A percentile compares a stretch with the other conserved stretches of the same genome.
Evolutionary conservation across 768 basidiomycete species (phyloP).

Genomic region (Auricularia sp.): DNA sequence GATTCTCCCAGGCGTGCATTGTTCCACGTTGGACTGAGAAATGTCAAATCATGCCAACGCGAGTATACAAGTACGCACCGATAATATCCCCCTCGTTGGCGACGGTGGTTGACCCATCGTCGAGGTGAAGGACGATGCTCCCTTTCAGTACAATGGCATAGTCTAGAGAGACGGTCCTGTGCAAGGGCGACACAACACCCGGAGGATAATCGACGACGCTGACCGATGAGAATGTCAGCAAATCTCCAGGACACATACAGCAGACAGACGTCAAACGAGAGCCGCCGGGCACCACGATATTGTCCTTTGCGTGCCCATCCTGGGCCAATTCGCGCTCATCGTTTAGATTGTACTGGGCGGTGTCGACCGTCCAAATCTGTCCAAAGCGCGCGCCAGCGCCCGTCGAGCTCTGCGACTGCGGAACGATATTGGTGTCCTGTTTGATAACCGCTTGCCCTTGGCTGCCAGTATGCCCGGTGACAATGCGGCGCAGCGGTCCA

Average conservation of each 20-base stretch:
- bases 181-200: constrained; percentile 6
- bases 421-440: not conserved
- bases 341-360: not conserved
- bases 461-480: not conserved
- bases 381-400: not conserved
- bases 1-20: constrained; percentile 19
- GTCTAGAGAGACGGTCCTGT: constrained; percentile 17
- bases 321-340: not conserved
- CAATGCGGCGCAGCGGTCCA: not conserved
- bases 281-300: not conserved
- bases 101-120: constrained; percentile 15
- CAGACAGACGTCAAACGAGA: not conserved
- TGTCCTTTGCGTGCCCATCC: not conserved
- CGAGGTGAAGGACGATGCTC: constrained; percentile 13
- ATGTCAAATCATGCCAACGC: too few relatives aligned
- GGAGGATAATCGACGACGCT: not conserved
- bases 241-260: not conserved
- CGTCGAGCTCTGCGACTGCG: not conserved
- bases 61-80: too few relatives aligned
- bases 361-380: not conserved
- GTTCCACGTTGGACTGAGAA: constrained; percentile 16
- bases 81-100: constrained; percentile 17
- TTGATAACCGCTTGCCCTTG: not conserved
- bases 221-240: not conserved
- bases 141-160: constrained; percentile 17